Base-by-base conservation (phyloP, 441 rosid genomes). In the Populus hybrid region DNA sequence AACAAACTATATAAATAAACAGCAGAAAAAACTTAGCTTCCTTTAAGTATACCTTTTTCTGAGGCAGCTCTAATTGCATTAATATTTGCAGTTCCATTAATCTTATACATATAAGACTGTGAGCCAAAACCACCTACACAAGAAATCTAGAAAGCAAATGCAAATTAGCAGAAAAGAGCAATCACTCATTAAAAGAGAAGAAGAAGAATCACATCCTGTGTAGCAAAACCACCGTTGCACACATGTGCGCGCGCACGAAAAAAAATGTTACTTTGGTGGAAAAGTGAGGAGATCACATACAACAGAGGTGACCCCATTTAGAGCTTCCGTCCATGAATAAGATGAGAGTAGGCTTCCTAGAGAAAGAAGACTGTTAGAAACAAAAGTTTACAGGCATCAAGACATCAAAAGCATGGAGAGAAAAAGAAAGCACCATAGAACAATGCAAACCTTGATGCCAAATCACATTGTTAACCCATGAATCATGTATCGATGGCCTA, bases 81-180 rank as follows among this genome's bases (percentile, higher is more conserved):
- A 77, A 94, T 90, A 87, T 96, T 94, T 72, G 98, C 97, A 75
- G 98, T 92, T 36, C 99, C 99, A 9, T 96, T 96, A 78, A 92
- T 91, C 88, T 96, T 94, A 82, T 96, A 93, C 99, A 96, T 96
- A 63, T 92, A 80, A 66, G 98, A 88, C 78, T 93, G 88, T 61
- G 98, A 94, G 76, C 99, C 99, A 84, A 96, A 96, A 75, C 98
- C 98, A 61, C 99, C 98, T 77, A 93, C 89, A 76, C 98, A 96
- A 35, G 99, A 96, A 30, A 96, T 88, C 99, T 96, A 84, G 80
- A 88, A 75, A 77, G 75, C 61, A 53, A 6, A 21, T 8, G 53
- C 81, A 73, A 71, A 81, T 79, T 53, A 82, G 80, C 73, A 67
- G 18, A 71, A 73, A 59, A 30, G 59, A 67, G 68, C 75, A 73